Evolutionary conservation across 192 early-diverging fungal genomes (phyloP).

Genomic region (Podila horticola): DNA sequence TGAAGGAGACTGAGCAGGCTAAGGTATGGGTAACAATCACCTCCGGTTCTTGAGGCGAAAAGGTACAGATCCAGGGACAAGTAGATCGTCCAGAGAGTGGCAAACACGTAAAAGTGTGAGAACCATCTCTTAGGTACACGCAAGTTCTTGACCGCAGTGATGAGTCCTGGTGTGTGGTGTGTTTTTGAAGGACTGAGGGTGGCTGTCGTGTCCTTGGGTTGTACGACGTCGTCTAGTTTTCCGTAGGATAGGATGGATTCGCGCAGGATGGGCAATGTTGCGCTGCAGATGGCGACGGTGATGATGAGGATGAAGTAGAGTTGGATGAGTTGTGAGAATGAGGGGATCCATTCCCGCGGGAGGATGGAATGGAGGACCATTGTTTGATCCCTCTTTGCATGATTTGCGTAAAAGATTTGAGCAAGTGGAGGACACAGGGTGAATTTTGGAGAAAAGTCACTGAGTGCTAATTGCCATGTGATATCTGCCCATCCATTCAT

Average conservation of each 20-base stretch:
- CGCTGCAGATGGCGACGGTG: constrained; percentile 12
- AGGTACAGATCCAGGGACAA: constrained; percentile 21
- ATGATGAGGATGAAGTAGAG: constrained; percentile 30
- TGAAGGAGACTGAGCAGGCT: constrained; percentile 31
- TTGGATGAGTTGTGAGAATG: constrained; percentile 33
- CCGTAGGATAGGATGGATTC: constrained; percentile 40
- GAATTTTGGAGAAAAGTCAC: no score
- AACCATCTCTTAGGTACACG: constrained; percentile 64
- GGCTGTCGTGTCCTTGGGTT: not conserved
- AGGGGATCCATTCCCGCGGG: constrained; percentile 2
- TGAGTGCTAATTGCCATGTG: no score
- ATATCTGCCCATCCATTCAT: no score
- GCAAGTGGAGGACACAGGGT: no score
- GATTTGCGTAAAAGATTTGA: no score
- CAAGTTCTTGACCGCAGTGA: not conserved
- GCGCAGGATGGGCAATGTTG: constrained; percentile 17
- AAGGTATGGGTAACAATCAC: constrained; percentile 8
- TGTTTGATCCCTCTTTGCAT: no score
- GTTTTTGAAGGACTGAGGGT: constrained; percentile 1
- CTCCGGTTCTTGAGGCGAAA: constrained; percentile 7
- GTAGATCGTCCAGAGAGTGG: constrained; percentile 38
- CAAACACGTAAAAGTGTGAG: constrained; percentile 62
- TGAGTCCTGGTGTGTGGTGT: no score
- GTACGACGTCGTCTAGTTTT: constrained; percentile 27
- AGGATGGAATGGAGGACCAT: not conserved